A percentile compares a stretch with the other conserved stretches of the same genome.
Conservation (phyloP, 768 basidiomycete genomes). For the Lentinus brumalis region DNA sequence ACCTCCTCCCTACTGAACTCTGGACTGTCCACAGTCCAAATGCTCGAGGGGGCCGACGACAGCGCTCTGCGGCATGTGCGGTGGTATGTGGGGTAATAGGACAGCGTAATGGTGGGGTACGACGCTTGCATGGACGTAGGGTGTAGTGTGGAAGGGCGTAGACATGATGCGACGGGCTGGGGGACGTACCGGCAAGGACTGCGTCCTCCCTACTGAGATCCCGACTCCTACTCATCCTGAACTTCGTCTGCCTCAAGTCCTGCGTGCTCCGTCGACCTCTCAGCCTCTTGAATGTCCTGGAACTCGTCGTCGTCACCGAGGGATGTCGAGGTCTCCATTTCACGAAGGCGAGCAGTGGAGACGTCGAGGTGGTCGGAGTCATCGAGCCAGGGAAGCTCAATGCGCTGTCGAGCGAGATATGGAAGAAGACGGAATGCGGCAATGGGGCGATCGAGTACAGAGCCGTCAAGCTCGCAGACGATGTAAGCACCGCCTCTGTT, state of each 20-base stretch:
- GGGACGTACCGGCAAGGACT: too few species aligned
- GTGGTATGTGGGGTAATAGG: not conserved
- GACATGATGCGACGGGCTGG: not conserved
- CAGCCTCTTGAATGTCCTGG: too few species aligned
- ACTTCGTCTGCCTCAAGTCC: not conserved
- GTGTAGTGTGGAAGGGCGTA: not conserved
- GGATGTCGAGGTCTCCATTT: conserved; percentile 2
- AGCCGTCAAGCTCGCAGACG: conserved; percentile 30
- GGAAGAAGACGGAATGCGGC: conserved; percentile 29
- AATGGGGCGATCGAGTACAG: conserved; percentile 14
- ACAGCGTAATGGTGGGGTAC: not conserved
- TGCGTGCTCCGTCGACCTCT: too few species aligned
- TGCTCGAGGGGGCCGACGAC: not conserved
- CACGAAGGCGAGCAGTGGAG: conserved; percentile 1
- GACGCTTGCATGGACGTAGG: too few species aligned
- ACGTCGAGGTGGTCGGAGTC: conserved; percentile 4
- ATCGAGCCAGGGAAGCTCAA: conserved; percentile 1
- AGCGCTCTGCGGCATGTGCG: not conserved
- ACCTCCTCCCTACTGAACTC: conserved; percentile 6
- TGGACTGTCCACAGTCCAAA: conserved; percentile 8
- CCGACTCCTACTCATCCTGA: not conserved
- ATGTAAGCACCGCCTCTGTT: conserved; percentile 29
- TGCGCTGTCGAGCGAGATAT: conserved; percentile 15
- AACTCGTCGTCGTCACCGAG: conserved; percentile 1
- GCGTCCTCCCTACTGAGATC: not conserved